Evolutionary conservation across 495 filamentous ascomycete genomes (phyloP).

Genomic region (Aspergillus homomorphus): DNA sequence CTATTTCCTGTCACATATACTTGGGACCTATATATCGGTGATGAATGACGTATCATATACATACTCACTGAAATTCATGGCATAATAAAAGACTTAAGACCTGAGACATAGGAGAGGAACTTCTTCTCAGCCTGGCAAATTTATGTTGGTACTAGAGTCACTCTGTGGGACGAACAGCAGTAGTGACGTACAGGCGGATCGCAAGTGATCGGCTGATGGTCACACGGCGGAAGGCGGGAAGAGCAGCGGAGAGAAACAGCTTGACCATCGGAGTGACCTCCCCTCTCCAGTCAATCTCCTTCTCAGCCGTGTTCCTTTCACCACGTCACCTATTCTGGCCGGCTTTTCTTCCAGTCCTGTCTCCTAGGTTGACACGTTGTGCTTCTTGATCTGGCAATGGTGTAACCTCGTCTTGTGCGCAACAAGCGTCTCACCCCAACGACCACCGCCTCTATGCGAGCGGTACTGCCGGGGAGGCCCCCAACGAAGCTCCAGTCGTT

Average conservation of each 20-base stretch:
- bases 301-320: constrained; percentile 12
- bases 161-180: neutral
- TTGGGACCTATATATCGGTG: neutral
- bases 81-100: neutral
- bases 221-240: constrained; percentile 28
- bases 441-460: constrained; percentile 56
- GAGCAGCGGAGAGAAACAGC: constrained; percentile 17
- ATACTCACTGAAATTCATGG: neutral
- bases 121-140: too few species aligned
- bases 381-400: constrained; percentile 33
- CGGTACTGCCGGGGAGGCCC: constrained; percentile 87
- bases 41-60: neutral
- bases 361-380: neutral
- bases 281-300: neutral
- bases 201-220: constrained; percentile 12
- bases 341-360: constrained; percentile 10
- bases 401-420: constrained; percentile 31
- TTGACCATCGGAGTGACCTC: constrained; percentile 20
- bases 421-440: constrained; percentile 25
- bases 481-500: constrained; percentile 86
- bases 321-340: constrained; percentile 14
- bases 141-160: too few species aligned
- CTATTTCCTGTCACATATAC: neutral
- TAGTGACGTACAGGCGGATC: neutral
- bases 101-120: neutral